Percentiles rank a stretch among this genome's conserved stretches.
Evolutionary conservation across 2,329 filamentous ascomycete genomes (phyloP).

Genomic region (Beauveria rudraprayagi): DNA sequence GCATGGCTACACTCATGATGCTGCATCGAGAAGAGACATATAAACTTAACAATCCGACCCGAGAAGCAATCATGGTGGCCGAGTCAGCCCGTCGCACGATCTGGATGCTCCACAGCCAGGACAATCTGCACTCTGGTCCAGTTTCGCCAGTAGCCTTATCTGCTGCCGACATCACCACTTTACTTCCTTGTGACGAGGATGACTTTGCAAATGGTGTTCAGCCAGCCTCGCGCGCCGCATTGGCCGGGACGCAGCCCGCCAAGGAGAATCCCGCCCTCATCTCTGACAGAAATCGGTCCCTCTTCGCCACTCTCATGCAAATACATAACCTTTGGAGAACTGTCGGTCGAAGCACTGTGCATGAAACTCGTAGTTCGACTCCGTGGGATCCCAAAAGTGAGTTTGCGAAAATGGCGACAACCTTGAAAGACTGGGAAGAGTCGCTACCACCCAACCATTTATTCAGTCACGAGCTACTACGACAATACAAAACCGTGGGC

Average conservation of each 20-base stretch:
- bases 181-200: conserved; percentile 44
- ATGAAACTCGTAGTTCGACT: conserved; percentile 32
- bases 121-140: conserved; percentile 47
- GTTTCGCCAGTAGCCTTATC: conserved; percentile 42
- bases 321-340: conserved; percentile 47
- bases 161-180: conserved; percentile 44
- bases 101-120: conserved; percentile 53
- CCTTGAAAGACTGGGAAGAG: conserved; percentile 40
- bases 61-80: conserved; percentile 38
- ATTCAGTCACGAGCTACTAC: conserved; percentile 36
- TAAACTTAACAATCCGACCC: conserved; percentile 31
- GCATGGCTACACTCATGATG: conserved; percentile 47
- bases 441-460: conserved; percentile 38
- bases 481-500: conserved; percentile 37
- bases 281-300: conserved; percentile 36
- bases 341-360: conserved; percentile 40
- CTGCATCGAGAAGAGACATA: conserved; percentile 51
- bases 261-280: conserved; percentile 36
- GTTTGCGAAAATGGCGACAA: conserved; percentile 35
- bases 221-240: conserved; percentile 42
- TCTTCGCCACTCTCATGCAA: conserved; percentile 49
- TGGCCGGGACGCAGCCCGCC: conserved; percentile 45
- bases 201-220: conserved; percentile 41
- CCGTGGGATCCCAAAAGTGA: conserved; percentile 42
- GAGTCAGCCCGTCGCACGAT: conserved; percentile 51